A percentile compares a stretch with the other conserved stretches of the same genome.
Evolutionary conservation across 192 early-diverging fungal genomes (phyloP).

Genomic region (Linnemannia schmuckeri): DNA sequence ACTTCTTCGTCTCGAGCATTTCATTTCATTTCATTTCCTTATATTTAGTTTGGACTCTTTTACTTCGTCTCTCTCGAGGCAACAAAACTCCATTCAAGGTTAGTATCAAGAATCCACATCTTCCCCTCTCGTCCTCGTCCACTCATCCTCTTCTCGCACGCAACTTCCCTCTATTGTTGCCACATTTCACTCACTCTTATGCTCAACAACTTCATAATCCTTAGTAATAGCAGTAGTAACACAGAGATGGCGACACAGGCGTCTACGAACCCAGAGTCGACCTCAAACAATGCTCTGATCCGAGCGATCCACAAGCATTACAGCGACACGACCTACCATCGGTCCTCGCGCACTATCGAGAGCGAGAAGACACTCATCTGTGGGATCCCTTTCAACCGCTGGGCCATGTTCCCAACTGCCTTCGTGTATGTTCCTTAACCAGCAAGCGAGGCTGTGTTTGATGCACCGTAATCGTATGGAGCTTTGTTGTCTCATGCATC

Average conservation of each 20-base stretch:
- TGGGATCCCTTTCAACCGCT: conserved; percentile 63
- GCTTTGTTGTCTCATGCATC: background rate
- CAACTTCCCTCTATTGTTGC: background rate
- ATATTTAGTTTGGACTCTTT: background rate
- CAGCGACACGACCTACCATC: conserved; percentile 44
- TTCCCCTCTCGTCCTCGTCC: background rate
- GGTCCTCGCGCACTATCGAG: conserved; percentile 39
- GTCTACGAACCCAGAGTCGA: conserved; percentile 10
- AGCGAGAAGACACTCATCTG: conserved; percentile 44
- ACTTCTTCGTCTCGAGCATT: background rate
- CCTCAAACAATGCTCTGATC: conserved; percentile 8
- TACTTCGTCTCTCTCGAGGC: background rate
- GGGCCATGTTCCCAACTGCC: conserved; percentile 71
- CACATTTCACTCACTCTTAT: background rate
- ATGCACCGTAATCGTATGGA: background rate
- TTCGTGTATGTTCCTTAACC: conserved; percentile 55
- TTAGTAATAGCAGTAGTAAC: background rate
- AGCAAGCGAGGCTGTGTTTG: background rate
- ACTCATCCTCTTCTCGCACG: background rate
- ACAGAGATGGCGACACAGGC: conserved; percentile 15
- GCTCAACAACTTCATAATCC: background rate
- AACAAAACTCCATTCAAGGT: background rate
- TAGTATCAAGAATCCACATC: background rate
- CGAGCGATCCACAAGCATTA: conserved; percentile 39
- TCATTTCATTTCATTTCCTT: background rate